These are phyloP conservation scores for Torulaspora delbrueckii DNA, from an alignment of 805 yeast genomes.

Conservation along the genomic window DNA sequence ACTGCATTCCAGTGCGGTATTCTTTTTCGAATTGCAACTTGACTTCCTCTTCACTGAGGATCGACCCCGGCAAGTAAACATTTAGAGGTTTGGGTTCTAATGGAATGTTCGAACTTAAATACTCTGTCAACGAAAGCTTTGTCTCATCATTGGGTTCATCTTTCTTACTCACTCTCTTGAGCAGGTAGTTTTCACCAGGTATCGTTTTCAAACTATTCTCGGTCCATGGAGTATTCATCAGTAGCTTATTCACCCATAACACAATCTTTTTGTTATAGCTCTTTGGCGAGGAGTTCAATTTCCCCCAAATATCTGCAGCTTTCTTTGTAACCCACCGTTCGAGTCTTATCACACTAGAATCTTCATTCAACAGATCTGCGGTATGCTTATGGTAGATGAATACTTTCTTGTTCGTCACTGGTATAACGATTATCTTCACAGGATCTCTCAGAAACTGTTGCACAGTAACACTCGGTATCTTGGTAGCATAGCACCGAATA, in stretches of 20 bases:
- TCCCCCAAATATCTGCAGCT: constrained; percentile 59
- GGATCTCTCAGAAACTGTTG: constrained; percentile 35
- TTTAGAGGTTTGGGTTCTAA: constrained; percentile 35
- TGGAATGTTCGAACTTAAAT: constrained; percentile 11
- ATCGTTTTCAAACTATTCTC: constrained; percentile 71
- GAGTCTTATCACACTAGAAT: constrained; percentile 35
- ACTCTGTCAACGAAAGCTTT: constrained; percentile 19
- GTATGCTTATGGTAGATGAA: constrained; percentile 67
- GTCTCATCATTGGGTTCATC: constrained; percentile 12
- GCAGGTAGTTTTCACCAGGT: constrained; percentile 61
- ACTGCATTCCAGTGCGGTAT: constrained; percentile 41
- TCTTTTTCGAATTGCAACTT: constrained; percentile 40
- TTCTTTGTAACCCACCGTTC: constrained; percentile 46
- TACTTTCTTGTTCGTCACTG: constrained; percentile 58
- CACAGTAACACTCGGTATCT: constrained; percentile 8
- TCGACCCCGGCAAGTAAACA: constrained; percentile 46
- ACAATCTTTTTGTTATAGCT: constrained; percentile 59
- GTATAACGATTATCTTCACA: constrained; percentile 64
- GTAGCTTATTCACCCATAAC: constrained; percentile 43
- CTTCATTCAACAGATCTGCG: constrained; percentile 30
- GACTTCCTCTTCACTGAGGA: constrained; percentile 33
- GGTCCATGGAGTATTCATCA: constrained; percentile 70
- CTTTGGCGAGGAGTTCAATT: constrained; percentile 50
- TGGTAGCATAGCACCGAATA: constrained; percentile 4
- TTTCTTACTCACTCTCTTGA: constrained; percentile 28